phyloP scores from a whole-genome alignment of 2,329 filamentous ascomycete species.

The Neonectria punicea region DNA sequence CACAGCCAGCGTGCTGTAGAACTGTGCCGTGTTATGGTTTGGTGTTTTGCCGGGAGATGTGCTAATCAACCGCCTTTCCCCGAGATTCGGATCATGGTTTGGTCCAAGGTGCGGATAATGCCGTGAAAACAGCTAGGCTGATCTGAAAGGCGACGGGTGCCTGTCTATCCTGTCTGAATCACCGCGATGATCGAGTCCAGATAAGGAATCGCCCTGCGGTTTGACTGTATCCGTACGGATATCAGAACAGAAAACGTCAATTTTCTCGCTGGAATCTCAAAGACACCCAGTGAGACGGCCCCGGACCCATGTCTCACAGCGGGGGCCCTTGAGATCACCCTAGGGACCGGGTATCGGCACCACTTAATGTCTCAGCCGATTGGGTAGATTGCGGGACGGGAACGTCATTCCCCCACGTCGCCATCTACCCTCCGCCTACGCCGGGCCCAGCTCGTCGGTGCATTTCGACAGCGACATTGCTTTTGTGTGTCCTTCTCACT shows the following conservation, averaged over 20 bases:
- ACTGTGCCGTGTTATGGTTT: not conserved
- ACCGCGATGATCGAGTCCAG: constrained; percentile 10
- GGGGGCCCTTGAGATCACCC: constrained; percentile 39
- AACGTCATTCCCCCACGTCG: constrained; percentile 44
- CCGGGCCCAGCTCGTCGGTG: constrained; percentile 42
- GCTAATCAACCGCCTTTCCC: not conserved
- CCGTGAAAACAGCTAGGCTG: not conserved
- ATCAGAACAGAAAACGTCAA: constrained; percentile 12
- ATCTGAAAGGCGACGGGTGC: constrained; percentile 3
- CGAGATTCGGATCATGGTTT: not conserved
- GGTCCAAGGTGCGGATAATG: not conserved
- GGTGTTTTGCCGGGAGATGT: constrained; percentile 11
- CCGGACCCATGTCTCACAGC: constrained; percentile 43
- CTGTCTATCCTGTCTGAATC: constrained; percentile 13
- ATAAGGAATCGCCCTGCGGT: constrained; percentile 5
- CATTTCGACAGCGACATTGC: constrained; percentile 34
- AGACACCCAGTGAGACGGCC: constrained; percentile 28
- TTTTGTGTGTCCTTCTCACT: constrained; percentile 24
- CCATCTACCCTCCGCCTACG: constrained; percentile 32
- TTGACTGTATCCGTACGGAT: not conserved
- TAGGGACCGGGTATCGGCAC: constrained; percentile 36
- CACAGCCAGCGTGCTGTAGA: not conserved
- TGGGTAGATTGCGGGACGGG: constrained; percentile 30
- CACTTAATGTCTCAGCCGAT: constrained; percentile 38
- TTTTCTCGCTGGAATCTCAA: constrained; percentile 14